A percentile compares a stretch with the other conserved stretches of the same genome.
Conservation (phyloP, 805 yeast species). For the Yarrowia bubula region DNA sequence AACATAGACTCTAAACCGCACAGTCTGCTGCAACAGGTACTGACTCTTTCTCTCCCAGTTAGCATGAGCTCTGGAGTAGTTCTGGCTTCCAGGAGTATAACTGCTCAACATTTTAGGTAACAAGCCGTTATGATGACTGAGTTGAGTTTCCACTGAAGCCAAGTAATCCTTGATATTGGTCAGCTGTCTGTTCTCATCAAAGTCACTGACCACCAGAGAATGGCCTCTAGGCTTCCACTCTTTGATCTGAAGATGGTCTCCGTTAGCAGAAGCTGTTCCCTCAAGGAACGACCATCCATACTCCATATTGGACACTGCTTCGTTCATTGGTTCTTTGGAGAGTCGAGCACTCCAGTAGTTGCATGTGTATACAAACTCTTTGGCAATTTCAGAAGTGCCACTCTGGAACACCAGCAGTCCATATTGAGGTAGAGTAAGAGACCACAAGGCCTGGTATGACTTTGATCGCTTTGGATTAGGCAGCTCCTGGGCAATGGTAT, state of each 20-base stretch:
- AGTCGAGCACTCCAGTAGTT: slow-evolving; percentile 89
- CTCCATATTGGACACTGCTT: slow-evolving; percentile 69
- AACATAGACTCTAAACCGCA: slow-evolving; percentile 36
- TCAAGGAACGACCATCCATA: slow-evolving; percentile 63
- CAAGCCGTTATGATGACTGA: slow-evolving; percentile 47
- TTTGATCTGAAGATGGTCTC: slow-evolving; percentile 35
- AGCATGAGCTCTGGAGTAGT: slow-evolving; percentile 35
- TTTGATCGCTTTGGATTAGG: slow-evolving; percentile 39
- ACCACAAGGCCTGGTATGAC: slow-evolving; percentile 49
- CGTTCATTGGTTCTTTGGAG: slow-evolving; percentile 72
- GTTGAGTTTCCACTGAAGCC: slow-evolving; percentile 41
- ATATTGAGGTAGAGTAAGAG: slow-evolving; percentile 52
- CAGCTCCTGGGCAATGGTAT: slow-evolving; percentile 44
- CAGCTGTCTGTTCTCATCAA: slow-evolving; percentile 43
- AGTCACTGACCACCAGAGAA: slow-evolving; percentile 36
- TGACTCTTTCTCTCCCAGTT: slow-evolving; percentile 41
- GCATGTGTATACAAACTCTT: slow-evolving; percentile 69
- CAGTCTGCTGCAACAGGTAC: slow-evolving; percentile 37
- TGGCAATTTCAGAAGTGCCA: slow-evolving; percentile 64
- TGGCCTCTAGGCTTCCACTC: slow-evolving; percentile 41
- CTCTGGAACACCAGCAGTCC: slow-evolving; percentile 59
- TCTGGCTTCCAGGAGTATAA: slow-evolving; percentile 36
- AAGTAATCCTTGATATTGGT: slow-evolving; percentile 44
- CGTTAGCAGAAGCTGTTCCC: slow-evolving; percentile 9
- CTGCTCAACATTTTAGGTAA: slow-evolving; percentile 42